Percentiles rank a stretch among this genome's conserved stretches.
Conservation (phyloP, 1,284 basidiomycete genomes). For the Melampsora larici-populina region DNA sequence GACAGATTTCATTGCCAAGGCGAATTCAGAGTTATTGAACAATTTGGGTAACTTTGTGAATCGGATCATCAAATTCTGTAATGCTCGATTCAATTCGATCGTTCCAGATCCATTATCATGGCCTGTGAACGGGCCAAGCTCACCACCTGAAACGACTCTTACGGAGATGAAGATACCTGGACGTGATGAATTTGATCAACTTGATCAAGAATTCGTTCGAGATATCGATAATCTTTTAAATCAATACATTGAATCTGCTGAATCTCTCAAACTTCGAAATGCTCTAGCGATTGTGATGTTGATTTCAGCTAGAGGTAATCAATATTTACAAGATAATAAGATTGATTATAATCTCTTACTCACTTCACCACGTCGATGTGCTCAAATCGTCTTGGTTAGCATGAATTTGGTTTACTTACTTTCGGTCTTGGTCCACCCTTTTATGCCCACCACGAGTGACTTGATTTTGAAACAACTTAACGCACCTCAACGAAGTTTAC, state of each 20-base stretch:
- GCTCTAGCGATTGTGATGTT: constrained; percentile 86
- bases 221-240: constrained; percentile 76
- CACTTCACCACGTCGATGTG: constrained; percentile 77
- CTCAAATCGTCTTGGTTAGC: constrained; percentile 74
- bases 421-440: constrained; percentile 81
- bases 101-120: constrained; percentile 39
- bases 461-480: constrained; percentile 83
- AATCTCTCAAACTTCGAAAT: constrained; percentile 80
- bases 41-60: constrained; percentile 99
- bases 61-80: constrained; percentile 59
- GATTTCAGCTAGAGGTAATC: constrained; percentile 86
- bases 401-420: constrained; percentile 90
- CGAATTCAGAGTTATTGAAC: constrained; percentile 90
- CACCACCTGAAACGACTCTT: not conserved
- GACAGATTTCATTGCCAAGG: constrained; percentile 88
- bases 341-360: constrained; percentile 86
- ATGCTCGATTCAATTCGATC: constrained; percentile 22
- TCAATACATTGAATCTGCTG: constrained; percentile 84
- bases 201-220: constrained; percentile 73
- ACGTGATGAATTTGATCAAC: constrained; percentile 52
- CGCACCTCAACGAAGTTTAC: constrained; percentile 76
- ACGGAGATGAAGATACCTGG: not conserved
- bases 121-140: constrained; percentile 20
- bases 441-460: constrained; percentile 88
- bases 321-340: constrained; percentile 84